These are phyloP conservation scores for Calonectria leucothoes DNA, from an alignment of 2,329 filamentous ascomycete species.

Conservation along the genomic window DNA sequence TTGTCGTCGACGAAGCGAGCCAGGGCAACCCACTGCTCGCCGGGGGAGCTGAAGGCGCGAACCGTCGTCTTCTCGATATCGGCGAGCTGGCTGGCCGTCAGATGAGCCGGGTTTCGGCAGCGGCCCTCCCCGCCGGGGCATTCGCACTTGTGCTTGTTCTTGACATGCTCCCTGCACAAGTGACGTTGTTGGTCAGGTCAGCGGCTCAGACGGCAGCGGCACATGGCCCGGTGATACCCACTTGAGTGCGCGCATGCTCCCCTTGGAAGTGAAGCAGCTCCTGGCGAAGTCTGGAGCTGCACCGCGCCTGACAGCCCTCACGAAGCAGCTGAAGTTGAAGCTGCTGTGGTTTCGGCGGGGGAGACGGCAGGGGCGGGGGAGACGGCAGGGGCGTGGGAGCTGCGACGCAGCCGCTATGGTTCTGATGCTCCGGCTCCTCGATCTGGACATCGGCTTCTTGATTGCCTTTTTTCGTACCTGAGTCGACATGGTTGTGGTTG, in stretches of 20 bases:
- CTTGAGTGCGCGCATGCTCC: neutral
- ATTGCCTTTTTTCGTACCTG: neutral
- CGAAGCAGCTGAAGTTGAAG: neutral
- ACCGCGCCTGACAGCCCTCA: neutral
- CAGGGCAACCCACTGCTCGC: neutral
- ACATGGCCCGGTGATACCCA: neutral
- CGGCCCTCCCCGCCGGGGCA: neutral
- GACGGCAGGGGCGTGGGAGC: neutral
- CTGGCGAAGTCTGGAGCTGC: neutral
- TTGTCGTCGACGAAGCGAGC: neutral
- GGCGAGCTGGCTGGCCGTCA: neutral
- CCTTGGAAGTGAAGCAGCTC: neutral
- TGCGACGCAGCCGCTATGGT: neutral
- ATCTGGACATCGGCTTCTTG: neutral
- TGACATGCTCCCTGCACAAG: neutral
- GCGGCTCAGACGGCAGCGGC: neutral
- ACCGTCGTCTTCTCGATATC: neutral
- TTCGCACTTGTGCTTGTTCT: neutral
- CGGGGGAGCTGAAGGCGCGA: neutral
- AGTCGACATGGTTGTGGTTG: too few species aligned
- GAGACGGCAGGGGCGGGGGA: too few species aligned
- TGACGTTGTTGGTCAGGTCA: neutral
- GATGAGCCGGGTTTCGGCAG: neutral
- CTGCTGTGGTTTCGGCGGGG: neutral
- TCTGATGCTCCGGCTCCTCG: neutral